These are phyloP conservation scores for Platanus orientalis DNA, from an alignment of 164 flowering plant genomes.

Conservation along the genomic window DNA sequence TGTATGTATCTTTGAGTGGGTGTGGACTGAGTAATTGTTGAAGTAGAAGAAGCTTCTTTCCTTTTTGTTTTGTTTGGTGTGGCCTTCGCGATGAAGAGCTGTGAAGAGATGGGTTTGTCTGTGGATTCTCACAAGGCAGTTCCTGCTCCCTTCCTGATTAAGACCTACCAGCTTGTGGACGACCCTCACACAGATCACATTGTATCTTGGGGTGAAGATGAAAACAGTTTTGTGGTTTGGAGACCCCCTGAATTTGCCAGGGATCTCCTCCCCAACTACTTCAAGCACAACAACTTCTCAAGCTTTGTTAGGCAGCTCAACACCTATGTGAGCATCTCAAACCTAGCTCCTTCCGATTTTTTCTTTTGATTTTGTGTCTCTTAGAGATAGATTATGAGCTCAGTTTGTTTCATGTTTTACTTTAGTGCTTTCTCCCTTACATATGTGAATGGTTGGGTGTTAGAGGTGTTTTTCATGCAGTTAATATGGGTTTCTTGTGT, in stretches of 20 bases:
- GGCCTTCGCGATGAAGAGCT: conserved; percentile 34
- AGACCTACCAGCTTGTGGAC: conserved; percentile 55
- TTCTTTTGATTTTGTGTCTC: neutral
- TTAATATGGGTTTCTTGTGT: no score
- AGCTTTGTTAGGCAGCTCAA: no score
- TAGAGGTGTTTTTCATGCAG: no score
- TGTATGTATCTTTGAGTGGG: neutral
- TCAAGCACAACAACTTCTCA: no score
- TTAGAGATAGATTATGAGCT: neutral
- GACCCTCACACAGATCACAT: conserved; percentile 45
- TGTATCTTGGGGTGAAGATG: conserved; percentile 53
- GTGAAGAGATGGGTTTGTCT: conserved; percentile 34
- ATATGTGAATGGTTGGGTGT: no score
- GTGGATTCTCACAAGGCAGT: conserved; percentile 37
- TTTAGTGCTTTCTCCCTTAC: no score
- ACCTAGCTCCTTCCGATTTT: neutral
- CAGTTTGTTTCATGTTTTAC: neutral
- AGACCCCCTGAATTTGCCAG: conserved; percentile 55
- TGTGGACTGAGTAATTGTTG: neutral
- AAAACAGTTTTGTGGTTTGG: conserved; percentile 53
- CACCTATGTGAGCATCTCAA: conserved; percentile 31
- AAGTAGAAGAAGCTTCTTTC: neutral
- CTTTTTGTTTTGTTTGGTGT: conserved; percentile 13
- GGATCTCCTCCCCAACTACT: no score
- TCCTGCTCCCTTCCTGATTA: conserved; percentile 53